phyloP scores from a whole-genome alignment of 2,329 filamentous ascomycete genomes.

The Emergomyces orientalis region DNA sequence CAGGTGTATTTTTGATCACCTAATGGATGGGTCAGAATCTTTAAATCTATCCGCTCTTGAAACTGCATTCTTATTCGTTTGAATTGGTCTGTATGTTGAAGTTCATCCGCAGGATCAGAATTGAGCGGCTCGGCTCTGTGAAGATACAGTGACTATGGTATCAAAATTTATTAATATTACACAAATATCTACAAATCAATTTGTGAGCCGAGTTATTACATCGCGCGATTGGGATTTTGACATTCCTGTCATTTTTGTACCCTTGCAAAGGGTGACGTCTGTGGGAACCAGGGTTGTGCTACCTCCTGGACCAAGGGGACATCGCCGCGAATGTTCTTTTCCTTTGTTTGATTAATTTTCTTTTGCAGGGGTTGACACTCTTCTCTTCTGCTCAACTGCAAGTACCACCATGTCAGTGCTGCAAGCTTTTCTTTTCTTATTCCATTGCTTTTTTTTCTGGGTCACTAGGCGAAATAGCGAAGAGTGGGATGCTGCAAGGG shows the following conservation, averaged over 20 bases:
- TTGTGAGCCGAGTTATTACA: too few species aligned
- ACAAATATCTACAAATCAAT: too few species aligned
- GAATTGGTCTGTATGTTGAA: background rate
- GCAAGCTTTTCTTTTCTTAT: background rate
- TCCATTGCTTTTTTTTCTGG: background rate
- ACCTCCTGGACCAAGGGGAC: too few species aligned
- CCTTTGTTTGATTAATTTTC: background rate
- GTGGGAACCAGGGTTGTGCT: background rate
- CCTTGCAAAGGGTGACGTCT: background rate
- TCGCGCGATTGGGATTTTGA: background rate
- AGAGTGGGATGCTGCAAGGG: too few species aligned
- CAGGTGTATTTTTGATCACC: background rate
- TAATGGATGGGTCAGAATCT: background rate
- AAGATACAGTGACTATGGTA: background rate
- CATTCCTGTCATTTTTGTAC: too few species aligned
- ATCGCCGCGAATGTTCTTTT: background rate
- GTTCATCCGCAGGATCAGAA: background rate
- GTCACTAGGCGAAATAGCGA: background rate
- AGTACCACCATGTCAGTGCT: background rate
- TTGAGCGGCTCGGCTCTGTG: background rate
- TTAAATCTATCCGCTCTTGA: background rate
- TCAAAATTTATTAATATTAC: too few species aligned
- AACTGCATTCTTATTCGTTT: background rate
- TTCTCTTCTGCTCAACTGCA: background rate
- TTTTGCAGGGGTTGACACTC: background rate